A percentile compares a stretch with the other conserved stretches of the same genome.
Evolutionary conservation across 2,329 filamentous ascomycete species (phyloP).

Genomic region (Tetracladium maxilliforme): DNA sequence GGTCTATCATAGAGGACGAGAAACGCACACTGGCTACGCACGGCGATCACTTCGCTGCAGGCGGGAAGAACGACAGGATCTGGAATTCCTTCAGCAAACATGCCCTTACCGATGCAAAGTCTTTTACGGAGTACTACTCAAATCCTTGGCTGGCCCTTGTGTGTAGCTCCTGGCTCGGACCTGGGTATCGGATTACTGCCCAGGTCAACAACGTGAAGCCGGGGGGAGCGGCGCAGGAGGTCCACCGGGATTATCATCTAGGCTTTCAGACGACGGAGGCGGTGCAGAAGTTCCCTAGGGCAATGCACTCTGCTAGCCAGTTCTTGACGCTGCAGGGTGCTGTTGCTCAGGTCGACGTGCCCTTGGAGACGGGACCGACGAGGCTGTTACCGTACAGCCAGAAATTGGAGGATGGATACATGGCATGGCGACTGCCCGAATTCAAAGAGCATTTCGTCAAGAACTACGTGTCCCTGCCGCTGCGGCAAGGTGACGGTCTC

Average conservation of each 20-base stretch:
- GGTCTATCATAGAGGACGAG: constrained; percentile 31
- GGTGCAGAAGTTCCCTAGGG: constrained; percentile 30
- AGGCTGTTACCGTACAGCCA: constrained; percentile 47
- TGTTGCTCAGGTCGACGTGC: constrained; percentile 47
- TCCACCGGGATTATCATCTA: constrained; percentile 48
- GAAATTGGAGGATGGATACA: constrained; percentile 37
- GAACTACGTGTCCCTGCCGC: constrained; percentile 33
- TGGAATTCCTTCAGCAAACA: constrained; percentile 56
- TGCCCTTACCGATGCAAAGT: constrained; percentile 29
- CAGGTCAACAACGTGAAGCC: constrained; percentile 50
- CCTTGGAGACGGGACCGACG: constrained; percentile 40
- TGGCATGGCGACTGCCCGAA: constrained; percentile 36
- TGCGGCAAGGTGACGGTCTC: constrained; percentile 40
- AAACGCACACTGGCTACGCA: constrained; percentile 16
- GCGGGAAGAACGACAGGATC: constrained; percentile 41
- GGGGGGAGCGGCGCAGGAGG: constrained; percentile 35
- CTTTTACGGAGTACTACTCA: constrained; percentile 41
- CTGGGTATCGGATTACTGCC: constrained; percentile 41
- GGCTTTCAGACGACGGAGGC: constrained; percentile 39
- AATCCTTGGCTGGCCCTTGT: constrained; percentile 41
- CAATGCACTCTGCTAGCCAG: constrained; percentile 36
- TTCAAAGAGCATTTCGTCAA: constrained; percentile 38
- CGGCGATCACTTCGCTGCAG: constrained; percentile 46
- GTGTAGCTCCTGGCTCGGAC: constrained; percentile 41
- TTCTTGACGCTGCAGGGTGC: constrained; percentile 48